Percentiles rank a stretch among this genome's conserved stretches.
Evolutionary conservation across 164 flowering plant species (phyloP).

Genomic region (Cinnamomum micranthum): DNA sequence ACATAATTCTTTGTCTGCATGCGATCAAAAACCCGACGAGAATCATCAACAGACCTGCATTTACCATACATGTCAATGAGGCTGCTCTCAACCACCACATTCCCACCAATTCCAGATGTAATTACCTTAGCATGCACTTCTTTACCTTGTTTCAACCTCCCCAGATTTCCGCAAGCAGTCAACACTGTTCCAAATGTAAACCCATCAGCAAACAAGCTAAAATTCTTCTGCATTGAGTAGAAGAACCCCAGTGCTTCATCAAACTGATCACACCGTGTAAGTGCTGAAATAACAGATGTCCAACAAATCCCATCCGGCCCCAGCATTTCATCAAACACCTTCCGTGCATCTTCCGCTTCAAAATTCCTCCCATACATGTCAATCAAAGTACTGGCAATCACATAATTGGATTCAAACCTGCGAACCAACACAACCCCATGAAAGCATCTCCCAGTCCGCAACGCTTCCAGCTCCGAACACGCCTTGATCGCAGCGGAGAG

Average conservation of each 20-base stretch:
- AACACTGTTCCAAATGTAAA: slow-evolving; percentile 69
- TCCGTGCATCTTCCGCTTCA: slow-evolving; percentile 26
- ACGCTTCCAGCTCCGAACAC: slow-evolving; percentile 43
- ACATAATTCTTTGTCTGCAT: slow-evolving; percentile 62
- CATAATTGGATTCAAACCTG: slow-evolving; percentile 54
- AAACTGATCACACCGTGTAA: slow-evolving; percentile 54
- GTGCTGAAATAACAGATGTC: slow-evolving; percentile 68
- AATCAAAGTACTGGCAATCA: slow-evolving; percentile 57
- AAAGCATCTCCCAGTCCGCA: slow-evolving; percentile 43
- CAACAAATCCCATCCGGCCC: slow-evolving; percentile 72
- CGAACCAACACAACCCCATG: slow-evolving; percentile 52
- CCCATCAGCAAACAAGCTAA: slow-evolving; percentile 38
- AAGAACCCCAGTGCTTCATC: slow-evolving; percentile 53
- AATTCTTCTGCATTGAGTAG: slow-evolving; percentile 40
- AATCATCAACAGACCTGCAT: slow-evolving; percentile 43
- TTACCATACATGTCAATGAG: slow-evolving; percentile 93
- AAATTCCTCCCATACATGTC: slow-evolving; percentile 75
- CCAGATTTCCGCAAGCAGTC: slow-evolving; percentile 72
- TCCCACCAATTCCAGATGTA: slow-evolving; percentile 40
- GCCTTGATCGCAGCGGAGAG: slow-evolving; percentile 74
- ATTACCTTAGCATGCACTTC: slow-evolving; percentile 65
- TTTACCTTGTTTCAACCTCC: slow-evolving; percentile 65
- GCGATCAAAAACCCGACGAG: slow-evolving; percentile 59
- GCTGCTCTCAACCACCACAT: slow-evolving; percentile 78
- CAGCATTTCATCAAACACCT: slow-evolving; percentile 62